Evolutionary conservation across 225 moss, liverwort and hornwort genomes (phyloP).

Genomic region (Thuidium tamariscinum): DNA sequence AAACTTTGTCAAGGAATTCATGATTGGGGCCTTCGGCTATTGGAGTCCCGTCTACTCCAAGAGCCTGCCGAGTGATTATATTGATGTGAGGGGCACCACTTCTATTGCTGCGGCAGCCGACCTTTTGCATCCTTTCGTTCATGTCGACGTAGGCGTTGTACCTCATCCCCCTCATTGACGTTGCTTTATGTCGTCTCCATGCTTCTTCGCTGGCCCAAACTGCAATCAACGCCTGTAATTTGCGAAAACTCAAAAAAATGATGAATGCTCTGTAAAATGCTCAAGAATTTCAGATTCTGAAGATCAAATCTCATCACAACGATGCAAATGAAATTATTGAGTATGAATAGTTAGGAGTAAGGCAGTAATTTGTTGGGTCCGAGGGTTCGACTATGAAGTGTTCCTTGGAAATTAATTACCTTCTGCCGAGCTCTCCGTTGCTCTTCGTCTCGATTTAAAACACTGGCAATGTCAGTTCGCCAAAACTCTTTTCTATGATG

Average conservation of each 20-base stretch:
- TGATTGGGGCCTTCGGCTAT: background rate
- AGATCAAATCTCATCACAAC: background rate
- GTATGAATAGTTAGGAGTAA: background rate
- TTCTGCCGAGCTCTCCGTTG: constrained; percentile 16
- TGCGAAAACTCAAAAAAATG: background rate
- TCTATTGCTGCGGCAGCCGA: constrained; percentile 11
- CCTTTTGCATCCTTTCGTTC: background rate
- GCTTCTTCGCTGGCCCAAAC: constrained; percentile 12
- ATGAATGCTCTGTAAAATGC: too few species aligned
- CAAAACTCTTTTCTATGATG: constrained; percentile 24
- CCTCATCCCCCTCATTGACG: constrained; percentile 17
- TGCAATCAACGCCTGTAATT: constrained; percentile 17
- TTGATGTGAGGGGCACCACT: constrained; percentile 36
- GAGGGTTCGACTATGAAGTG: background rate
- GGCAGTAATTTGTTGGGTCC: background rate
- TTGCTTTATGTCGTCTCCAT: constrained; percentile 2
- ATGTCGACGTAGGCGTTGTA: constrained; percentile 10
- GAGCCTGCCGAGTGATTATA: constrained; percentile 21
- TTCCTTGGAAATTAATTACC: background rate
- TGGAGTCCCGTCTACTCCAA: background rate
- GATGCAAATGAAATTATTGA: background rate
- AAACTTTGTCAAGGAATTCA: background rate
- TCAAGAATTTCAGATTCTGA: background rate
- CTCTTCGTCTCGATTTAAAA: constrained; percentile 12
- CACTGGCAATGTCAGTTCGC: constrained; percentile 13